These are phyloP conservation scores for Ananas comosus DNA, from an alignment of 176 grass and related monocot species.

Conservation along the genomic window DNA sequence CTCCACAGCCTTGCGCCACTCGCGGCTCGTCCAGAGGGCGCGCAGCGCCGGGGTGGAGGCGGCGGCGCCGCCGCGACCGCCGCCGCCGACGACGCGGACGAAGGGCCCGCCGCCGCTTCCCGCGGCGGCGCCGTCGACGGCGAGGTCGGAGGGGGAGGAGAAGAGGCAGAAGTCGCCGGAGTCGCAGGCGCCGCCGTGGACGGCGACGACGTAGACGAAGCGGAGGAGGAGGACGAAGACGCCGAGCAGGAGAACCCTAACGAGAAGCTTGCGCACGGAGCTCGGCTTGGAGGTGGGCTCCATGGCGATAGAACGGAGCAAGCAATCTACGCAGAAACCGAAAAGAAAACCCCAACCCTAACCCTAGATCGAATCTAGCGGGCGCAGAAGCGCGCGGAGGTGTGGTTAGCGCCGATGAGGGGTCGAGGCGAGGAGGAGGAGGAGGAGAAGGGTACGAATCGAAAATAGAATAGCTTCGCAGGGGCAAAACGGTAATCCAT, in stretches of 20 bases:
- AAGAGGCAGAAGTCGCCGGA: slow-evolving; percentile 38
- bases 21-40: slow-evolving; percentile 42
- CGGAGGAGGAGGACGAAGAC: slow-evolving; percentile 35
- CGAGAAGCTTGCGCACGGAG: slow-evolving; percentile 26
- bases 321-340: not conserved
- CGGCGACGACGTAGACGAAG: slow-evolving; percentile 38
- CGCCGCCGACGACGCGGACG: slow-evolving; percentile 13
- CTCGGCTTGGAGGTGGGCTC: slow-evolving; percentile 25
- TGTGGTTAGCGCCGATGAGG: slow-evolving; percentile 49
- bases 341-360: not conserved
- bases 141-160: slow-evolving; percentile 14
- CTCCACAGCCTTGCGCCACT: slow-evolving; percentile 40
- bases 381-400: slow-evolving; percentile 51
- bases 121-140: not conserved
- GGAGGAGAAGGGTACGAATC: not conserved
- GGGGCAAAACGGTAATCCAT: slow-evolving; percentile 29
- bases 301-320: slow-evolving; percentile 22
- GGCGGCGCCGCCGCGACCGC: not conserved
- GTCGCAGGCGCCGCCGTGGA: slow-evolving; percentile 20
- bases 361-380: slow-evolving; percentile 12
- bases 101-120: not conserved
- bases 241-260: slow-evolving; percentile 31
- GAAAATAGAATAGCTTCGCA: slow-evolving; percentile 10
- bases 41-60: slow-evolving; percentile 14
- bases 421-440: not conserved